Evolutionary conservation across 352 stramenopile species (phyloP).

Genomic region (Pythium rishiriense): DNA sequence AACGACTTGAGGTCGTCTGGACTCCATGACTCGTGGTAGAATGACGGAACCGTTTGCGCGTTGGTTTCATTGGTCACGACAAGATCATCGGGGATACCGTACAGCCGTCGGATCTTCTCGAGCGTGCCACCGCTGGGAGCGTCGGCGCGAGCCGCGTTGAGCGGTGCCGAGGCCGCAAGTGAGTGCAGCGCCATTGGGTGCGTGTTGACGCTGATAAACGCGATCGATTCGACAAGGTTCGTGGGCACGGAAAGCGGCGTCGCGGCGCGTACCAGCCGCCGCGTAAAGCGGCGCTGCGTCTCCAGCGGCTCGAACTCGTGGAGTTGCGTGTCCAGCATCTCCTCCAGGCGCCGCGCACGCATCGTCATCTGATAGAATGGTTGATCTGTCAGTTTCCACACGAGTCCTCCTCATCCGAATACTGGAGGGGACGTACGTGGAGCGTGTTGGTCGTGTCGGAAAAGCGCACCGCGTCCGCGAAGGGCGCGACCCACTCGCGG

Average conservation of each 20-base stretch:
- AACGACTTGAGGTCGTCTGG: conserved; percentile 59
- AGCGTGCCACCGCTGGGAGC: conserved; percentile 24
- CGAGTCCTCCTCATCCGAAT: neutral
- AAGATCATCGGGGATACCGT: conserved; percentile 67
- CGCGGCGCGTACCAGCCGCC: conserved; percentile 46
- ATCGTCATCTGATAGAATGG: conserved; percentile 32
- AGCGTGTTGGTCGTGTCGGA: conserved; percentile 25
- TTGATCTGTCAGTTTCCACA: neutral
- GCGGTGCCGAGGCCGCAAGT: conserved; percentile 31
- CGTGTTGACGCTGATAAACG: conserved; percentile 72
- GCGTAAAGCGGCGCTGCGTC: neutral
- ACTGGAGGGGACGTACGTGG: conserved; percentile 21
- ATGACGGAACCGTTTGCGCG: conserved; percentile 67
- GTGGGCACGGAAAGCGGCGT: conserved; percentile 35
- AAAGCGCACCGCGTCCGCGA: conserved; percentile 5
- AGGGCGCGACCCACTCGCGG: conserved; percentile 44
- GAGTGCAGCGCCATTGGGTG: conserved; percentile 59
- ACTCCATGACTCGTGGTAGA: conserved; percentile 74
- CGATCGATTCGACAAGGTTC: conserved; percentile 43
- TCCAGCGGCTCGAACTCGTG: conserved; percentile 36
- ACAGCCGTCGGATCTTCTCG: conserved; percentile 50
- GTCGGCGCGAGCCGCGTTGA: neutral
- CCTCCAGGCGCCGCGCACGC: conserved; percentile 46
- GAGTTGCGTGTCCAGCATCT: conserved; percentile 51
- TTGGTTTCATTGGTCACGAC: conserved; percentile 67